Conservation (phyloP, 108 stramenopile genomes). For the Conticribra weissflogii region DNA sequence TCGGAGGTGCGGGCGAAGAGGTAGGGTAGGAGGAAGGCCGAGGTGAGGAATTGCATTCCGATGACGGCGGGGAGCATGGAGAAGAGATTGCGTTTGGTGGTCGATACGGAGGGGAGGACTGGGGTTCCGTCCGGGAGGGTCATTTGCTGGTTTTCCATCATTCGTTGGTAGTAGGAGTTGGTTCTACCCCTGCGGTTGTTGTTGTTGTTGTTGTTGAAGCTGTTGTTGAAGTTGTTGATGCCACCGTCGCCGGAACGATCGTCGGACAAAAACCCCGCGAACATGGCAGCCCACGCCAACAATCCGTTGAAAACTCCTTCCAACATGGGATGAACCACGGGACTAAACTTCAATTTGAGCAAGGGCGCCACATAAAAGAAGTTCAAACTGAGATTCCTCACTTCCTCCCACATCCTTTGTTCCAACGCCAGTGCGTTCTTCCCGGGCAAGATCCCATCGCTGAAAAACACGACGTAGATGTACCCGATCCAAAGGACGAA, state of each 20-base stretch:
- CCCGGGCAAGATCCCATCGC: slow-evolving; percentile 77
- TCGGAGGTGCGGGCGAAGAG: slow-evolving; percentile 69
- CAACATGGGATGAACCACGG: slow-evolving; percentile 80
- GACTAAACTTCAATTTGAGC: slow-evolving; percentile 69
- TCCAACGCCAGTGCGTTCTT: slow-evolving; percentile 71
- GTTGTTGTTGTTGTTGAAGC: no score
- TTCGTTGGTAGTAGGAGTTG: slow-evolving; percentile 44
- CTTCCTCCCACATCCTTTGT: slow-evolving; percentile 84
- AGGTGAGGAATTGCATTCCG: slow-evolving; percentile 92
- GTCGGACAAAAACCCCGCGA: slow-evolving; percentile 86
- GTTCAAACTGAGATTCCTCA: slow-evolving; percentile 79
- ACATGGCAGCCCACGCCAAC: slow-evolving; percentile 88
- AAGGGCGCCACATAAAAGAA: slow-evolving; percentile 84
- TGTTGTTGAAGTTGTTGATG: neutral
- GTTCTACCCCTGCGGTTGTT: no score
- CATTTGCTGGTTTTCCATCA: slow-evolving; percentile 32
- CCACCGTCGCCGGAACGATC: slow-evolving; percentile 55
- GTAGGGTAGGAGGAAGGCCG: slow-evolving; percentile 84
- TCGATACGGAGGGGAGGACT: slow-evolving; percentile 25
- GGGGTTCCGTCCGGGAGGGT: slow-evolving; percentile 30
- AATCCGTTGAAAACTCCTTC: slow-evolving; percentile 91
- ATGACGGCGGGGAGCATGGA: slow-evolving; percentile 68
- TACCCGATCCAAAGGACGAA: slow-evolving; percentile 64
- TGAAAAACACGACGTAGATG: slow-evolving; percentile 82
- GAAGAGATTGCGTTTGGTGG: slow-evolving; percentile 66